phyloP scores from a whole-genome alignment of 768 basidiomycete genomes.

The Tephrocybe sp. region DNA sequence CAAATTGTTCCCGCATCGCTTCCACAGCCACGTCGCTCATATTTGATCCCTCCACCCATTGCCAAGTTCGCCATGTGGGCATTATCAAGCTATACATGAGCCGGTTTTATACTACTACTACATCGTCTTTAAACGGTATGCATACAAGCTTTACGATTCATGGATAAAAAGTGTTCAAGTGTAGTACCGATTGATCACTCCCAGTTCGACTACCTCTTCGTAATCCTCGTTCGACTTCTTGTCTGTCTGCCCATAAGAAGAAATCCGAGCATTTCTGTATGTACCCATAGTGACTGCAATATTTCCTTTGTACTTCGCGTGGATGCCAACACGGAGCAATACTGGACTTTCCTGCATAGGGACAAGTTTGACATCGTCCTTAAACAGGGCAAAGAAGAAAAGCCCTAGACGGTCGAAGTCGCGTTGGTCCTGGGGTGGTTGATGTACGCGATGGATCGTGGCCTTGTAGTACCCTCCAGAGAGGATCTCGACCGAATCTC shows the following conservation, averaged over 20 bases:
- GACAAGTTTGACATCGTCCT: constrained; percentile 41
- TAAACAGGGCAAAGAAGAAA: constrained; percentile 44
- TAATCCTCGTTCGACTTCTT: too few relatives aligned
- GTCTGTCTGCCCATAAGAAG: constrained; percentile 42
- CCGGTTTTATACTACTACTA: too few relatives aligned
- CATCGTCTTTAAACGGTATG: too few relatives aligned
- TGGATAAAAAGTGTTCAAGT: too few relatives aligned
- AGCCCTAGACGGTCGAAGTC: constrained; percentile 42
- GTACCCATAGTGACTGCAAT: constrained; percentile 41
- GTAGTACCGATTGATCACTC: too few relatives aligned
- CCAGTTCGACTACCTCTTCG: too few relatives aligned
- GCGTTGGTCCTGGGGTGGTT: constrained; percentile 48
- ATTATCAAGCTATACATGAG: too few relatives aligned
- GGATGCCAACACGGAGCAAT: constrained; percentile 35
- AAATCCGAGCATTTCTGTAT: constrained; percentile 40
- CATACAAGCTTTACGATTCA: too few relatives aligned
- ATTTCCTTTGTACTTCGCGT: constrained; percentile 31
- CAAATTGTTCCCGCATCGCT: too few relatives aligned
- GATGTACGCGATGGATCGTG: constrained; percentile 49
- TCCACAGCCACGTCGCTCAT: too few relatives aligned
- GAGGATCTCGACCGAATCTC: constrained; percentile 49
- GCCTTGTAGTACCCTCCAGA: constrained; percentile 47
- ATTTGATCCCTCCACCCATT: too few relatives aligned
- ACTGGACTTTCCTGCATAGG: constrained; percentile 43
- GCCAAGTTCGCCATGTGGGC: too few relatives aligned